Evolutionary conservation across 1,139 yeast genomes (phyloP), one percentile per base, ranked within the genome.

Genomic region (Nakaseomyces glabratus): DNA sequence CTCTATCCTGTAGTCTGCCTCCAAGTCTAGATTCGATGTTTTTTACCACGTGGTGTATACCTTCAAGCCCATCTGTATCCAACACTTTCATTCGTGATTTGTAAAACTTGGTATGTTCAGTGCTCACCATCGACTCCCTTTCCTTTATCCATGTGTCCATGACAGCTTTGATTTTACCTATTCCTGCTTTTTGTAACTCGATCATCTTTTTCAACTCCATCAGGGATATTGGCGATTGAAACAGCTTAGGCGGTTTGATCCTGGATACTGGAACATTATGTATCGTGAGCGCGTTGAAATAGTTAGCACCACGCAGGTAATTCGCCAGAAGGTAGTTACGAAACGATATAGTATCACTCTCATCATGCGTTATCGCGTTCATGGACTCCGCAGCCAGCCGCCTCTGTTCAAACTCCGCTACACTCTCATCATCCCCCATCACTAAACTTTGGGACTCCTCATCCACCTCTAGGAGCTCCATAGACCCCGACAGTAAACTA

Each of bases 291-390:
- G 45, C 43, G 30, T 49, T 48, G 29, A 53, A 41, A 28, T 40
- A 42, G 22, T 45, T 44, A 2, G 52, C 40, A 1, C 52, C 35
- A 5, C 37, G 35, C 13, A 49, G 41, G 26, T 45, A 49, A 29
- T 53, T 52, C 30, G 45, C 48, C 37, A 52, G 34, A 11, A 52
- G 32, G 40, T 49, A 40, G 17, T 47, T 38, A 19, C 58, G 40
- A 31, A 47, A 55, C 10, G 60, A 55, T 4, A 53, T 44, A 2
- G 56, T 52, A 31, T 55, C 60, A 37, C 58, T 53, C 35, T 52
- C 57, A 39, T 55, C 60, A 33, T 55, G 59, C 18, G 24, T 21
- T 6, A 20, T 40, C 1, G 50, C 36, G n/a, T 44, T 45, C 2
- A 50, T 39, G 21, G 46, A 47, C 28, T 51, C 57, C 3, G 58